Base-by-base conservation (phyloP, 495 filamentous ascomycete genomes). In the Letharia lupina region DNA sequence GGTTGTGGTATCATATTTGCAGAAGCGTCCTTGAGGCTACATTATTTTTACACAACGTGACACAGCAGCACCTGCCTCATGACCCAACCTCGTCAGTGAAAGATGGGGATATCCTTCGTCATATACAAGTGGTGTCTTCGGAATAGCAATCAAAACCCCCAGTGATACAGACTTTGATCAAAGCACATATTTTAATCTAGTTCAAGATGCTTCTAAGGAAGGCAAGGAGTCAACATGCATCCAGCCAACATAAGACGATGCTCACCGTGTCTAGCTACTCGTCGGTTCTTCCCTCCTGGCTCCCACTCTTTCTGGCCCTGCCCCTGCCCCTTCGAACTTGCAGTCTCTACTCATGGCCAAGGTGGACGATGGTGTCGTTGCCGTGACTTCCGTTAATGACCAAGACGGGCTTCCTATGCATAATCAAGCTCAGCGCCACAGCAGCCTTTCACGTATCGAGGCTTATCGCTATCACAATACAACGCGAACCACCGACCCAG, bases 251-350 rank as follows among this genome's bases (percentile, higher is more conserved):
- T 20, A 20, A 28, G 31, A 57, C 54, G n/a, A 20, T 57, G 33
- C 54, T 57, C 54, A 57, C 54, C 18, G 54, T 37, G 54, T 37
- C 15, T 37, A 63, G 61, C 61, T 63, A 40, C 20, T 63, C 45
- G 4, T 41, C 2, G 23, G 44, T 16, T 52, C 31, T 52, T 23
- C 16, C 20, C 33, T 50, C n/a, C 20, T 50, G 48, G 61, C 61
- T 42, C n/a, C 23, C 0, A 40, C 44, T 4, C 0, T 20, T 63
- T 16, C 45, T 50, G 2, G 9, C 1, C 44, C 44, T n/a, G 31
- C 28, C 9, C 44, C 42, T 23, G 31, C 28, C 9, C 44, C 42
- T 23, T 56, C 52, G 31, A 16, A 33, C 11, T 31, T 56, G 11
- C 52, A 33, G 28, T 56, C 4, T 33, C 33, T 57, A 57, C 54